Percentiles rank a stretch among this genome's conserved stretches.
phyloP scores from a whole-genome alignment of 495 filamentous ascomycete genomes.

The Bathelium albidoporum region DNA sequence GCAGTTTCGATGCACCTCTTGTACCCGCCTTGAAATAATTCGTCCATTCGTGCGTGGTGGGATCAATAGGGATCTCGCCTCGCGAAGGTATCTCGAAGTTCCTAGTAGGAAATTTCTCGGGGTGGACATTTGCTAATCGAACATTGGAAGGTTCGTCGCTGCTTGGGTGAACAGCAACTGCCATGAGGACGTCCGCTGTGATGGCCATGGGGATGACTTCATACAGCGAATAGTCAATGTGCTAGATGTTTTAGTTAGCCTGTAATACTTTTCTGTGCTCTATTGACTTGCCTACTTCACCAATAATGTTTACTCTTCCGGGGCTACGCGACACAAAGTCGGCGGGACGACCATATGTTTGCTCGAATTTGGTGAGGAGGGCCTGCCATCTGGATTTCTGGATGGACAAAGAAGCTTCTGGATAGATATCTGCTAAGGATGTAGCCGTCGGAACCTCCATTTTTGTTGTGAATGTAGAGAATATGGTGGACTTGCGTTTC shows the following conservation, averaged over 20 bases:
- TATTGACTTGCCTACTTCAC: slow-evolving; percentile 43
- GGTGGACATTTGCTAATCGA: slow-evolving; percentile 67
- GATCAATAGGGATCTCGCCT: slow-evolving; percentile 33
- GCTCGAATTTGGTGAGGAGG: slow-evolving; percentile 61
- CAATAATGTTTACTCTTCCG: slow-evolving; percentile 94
- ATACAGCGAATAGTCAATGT: slow-evolving; percentile 98
- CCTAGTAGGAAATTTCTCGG: slow-evolving; percentile 61
- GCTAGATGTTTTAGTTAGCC: slow-evolving; percentile 28
- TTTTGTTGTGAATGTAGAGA: neutral
- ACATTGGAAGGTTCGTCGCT: slow-evolving; percentile 37
- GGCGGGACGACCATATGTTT: slow-evolving; percentile 57
- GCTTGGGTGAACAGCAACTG: slow-evolving; percentile 53
- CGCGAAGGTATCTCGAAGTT: slow-evolving; percentile 59
- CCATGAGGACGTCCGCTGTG: slow-evolving; percentile 79
- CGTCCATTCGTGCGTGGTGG: slow-evolving; percentile 65
- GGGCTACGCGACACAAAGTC: slow-evolving; percentile 84
- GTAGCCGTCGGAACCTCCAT: slow-evolving; percentile 37
- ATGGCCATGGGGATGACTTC: slow-evolving; percentile 93
- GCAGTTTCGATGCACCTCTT: slow-evolving; percentile 64
- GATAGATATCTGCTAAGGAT: slow-evolving; percentile 59
- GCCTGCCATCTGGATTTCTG: slow-evolving; percentile 60
- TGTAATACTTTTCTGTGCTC: neutral
- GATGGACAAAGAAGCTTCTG: slow-evolving; percentile 43
- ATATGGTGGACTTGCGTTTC: neutral
- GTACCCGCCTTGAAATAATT: slow-evolving; percentile 97